Evolutionary conservation across 805 yeast species (phyloP).

Genomic region (Myxozyma lipomycoides): DNA sequence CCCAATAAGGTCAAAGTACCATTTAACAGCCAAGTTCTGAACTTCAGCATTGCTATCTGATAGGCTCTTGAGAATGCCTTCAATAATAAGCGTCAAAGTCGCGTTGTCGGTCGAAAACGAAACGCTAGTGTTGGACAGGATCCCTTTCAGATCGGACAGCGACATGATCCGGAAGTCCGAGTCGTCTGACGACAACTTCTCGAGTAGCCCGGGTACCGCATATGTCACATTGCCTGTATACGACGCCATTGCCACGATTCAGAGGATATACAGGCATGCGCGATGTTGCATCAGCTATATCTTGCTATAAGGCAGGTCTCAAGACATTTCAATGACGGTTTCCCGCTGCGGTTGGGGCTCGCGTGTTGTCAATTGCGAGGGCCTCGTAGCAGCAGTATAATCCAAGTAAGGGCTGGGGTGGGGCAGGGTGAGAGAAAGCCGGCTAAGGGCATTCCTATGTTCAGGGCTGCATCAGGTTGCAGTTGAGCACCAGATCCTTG

Average conservation of each 20-base stretch:
- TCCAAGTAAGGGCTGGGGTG: too few species aligned
- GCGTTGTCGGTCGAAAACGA: constrained; percentile 29
- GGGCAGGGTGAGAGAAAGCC: too few species aligned
- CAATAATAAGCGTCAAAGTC: constrained; percentile 35
- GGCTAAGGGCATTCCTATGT: too few species aligned
- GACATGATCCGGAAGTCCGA: constrained; percentile 87
- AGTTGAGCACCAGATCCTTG: too few species aligned
- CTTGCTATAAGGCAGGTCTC: neutral
- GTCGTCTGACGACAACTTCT: constrained; percentile 43
- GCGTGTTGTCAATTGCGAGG: too few species aligned
- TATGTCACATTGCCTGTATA: neutral
- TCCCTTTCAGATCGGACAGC: constrained; percentile 60
- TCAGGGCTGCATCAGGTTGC: too few species aligned
- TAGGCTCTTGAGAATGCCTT: constrained; percentile 44
- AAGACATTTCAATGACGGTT: too few species aligned
- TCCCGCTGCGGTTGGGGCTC: too few species aligned
- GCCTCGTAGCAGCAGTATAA: too few species aligned
- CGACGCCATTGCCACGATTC: too few species aligned
- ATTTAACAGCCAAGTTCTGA: constrained; percentile 66
- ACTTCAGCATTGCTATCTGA: constrained; percentile 67
- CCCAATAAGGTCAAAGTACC: constrained; percentile 35
- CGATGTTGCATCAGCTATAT: too few species aligned
- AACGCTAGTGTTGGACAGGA: constrained; percentile 32
- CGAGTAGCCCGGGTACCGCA: constrained; percentile 24
- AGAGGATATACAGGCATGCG: too few species aligned